Evolutionary conservation across 2,329 filamentous ascomycete genomes (phyloP), one percentile per base, ranked within the genome.

Genomic region (Dothideomycetes sp.): DNA sequence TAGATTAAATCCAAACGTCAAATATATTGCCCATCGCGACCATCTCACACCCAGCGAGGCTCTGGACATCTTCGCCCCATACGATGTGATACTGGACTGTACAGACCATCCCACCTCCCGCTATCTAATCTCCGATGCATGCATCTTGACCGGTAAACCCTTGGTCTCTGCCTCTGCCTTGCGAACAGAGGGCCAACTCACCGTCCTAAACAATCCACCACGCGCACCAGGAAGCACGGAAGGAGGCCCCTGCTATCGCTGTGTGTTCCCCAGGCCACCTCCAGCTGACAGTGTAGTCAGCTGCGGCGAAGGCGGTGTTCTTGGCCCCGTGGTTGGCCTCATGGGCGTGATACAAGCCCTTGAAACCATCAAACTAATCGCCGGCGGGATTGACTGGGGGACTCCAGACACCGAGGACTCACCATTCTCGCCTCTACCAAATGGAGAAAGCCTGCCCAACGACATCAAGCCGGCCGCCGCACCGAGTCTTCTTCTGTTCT

Each of bases 331-430:
- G 0, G 91, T 98, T 0, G 91, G 91, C 0, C 72, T 79, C 1
- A 95, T 98, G 85, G 91, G 91, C 5, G 79, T 94, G 0, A 63
- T 96, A 41, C 91, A 96, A 64, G 89, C 91, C 0, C 66, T 94
- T 2, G 87, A 96, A 62, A 79, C 85, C 0, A 79, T 96, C 52
- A 91, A 93, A 56, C 60, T 95, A n/a, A 70, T 95, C 12, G 70
- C 75, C 0, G 52, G 64, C 17, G 49, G 48, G 12, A 15, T 36
- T 19, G 57, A 53, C 3, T 51, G 37, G 22, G 14, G 36, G 4
- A 43, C 7, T 27, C 22, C 7, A 27, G 22, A 27, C 22, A 12
- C 7, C 7, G 22, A 27, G 12, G 7, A 34, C 72, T 40, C 32
- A 39, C 50, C 33, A 43, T 40, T 30, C 4, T 42, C 41, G 19